phyloP scores from a whole-genome alignment of 257 asterid species.

The Paulownia fortunei region DNA sequence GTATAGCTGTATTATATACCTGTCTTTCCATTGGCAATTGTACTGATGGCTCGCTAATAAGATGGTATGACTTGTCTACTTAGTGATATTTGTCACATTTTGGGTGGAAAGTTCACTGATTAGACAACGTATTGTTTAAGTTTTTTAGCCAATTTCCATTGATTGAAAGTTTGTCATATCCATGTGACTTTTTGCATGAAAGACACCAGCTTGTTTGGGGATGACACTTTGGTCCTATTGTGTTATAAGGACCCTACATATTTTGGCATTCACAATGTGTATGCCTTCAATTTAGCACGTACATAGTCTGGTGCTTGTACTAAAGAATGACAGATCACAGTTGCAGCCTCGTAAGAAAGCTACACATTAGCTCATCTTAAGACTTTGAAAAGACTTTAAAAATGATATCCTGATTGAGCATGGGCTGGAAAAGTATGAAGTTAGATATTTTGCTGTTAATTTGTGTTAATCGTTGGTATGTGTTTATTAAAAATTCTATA shows the following conservation, averaged over 20 bases:
- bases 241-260: neutral
- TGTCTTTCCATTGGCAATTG: neutral
- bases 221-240: neutral
- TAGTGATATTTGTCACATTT: neutral
- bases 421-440: neutral
- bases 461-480: neutral
- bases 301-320: conserved; percentile 1
- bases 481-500: neutral
- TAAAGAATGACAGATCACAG: neutral
- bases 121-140: neutral
- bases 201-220: neutral
- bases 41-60: neutral
- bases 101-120: neutral
- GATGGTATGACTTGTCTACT: neutral
- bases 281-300: neutral
- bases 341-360: neutral
- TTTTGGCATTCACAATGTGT: neutral
- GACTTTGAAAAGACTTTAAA: neutral
- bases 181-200: neutral
- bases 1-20: conserved; percentile 1
- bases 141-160: neutral
- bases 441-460: neutral
- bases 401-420: neutral
- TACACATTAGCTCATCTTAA: neutral
- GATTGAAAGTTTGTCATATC: neutral